These are phyloP conservation scores for Backusella mclennaniae DNA, from an alignment of 192 early-diverging fungal genomes.

Conservation along the genomic window DNA sequence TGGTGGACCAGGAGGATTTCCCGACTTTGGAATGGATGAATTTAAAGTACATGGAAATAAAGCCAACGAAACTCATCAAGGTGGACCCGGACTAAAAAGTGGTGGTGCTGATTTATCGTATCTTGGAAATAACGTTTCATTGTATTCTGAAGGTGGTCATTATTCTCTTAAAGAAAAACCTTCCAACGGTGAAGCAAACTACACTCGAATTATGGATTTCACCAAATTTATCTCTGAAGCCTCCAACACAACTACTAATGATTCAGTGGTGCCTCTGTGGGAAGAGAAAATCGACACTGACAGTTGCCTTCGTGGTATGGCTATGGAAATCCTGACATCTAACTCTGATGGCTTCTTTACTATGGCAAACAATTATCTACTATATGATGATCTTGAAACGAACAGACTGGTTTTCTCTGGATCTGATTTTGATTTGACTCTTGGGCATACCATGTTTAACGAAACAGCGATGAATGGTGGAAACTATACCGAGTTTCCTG, in stretches of 20 bases:
- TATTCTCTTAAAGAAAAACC: slow-evolving; percentile 10
- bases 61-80: background rate
- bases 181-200: background rate
- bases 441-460: slow-evolving; percentile 4
- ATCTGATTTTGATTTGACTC: slow-evolving; percentile 17
- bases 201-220: slow-evolving; percentile 1
- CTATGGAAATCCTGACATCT: slow-evolving; percentile 12
- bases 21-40: background rate
- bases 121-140: background rate
- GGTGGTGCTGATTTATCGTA: slow-evolving; percentile 3
- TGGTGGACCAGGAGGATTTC: background rate
- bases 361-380: slow-evolving; percentile 18
- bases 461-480: background rate
- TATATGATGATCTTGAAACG: slow-evolving; percentile 16
- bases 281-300: background rate
- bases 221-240: slow-evolving; percentile 10
- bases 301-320: slow-evolving; percentile 20
- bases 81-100: background rate
- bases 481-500: slow-evolving; percentile 21
- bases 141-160: background rate
- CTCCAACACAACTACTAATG: background rate
- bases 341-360: slow-evolving; percentile 21
- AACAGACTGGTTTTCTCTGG: background rate
- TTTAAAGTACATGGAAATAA: background rate
- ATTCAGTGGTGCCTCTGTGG: background rate